Evolutionary conservation across 2,329 filamentous ascomycete species (phyloP), one percentile per base, ranked within the genome.

Genomic region (Cytospora piceicola): DNA sequence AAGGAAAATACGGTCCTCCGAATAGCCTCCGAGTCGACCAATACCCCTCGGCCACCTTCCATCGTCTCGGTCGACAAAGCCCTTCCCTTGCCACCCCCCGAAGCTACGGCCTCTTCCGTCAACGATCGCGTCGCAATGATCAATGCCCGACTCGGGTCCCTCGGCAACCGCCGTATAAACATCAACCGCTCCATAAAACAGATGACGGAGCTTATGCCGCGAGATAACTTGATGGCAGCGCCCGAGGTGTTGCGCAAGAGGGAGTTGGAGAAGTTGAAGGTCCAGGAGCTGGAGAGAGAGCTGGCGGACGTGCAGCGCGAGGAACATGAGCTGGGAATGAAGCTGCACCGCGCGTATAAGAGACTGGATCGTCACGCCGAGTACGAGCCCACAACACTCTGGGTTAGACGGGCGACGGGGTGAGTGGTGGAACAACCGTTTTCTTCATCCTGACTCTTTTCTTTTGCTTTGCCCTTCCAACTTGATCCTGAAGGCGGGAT

Each of bases 321-420:
- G 75, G 90, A 93, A 76, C 90, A 94, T 73, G 91, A 95, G 64
- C 78, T 94, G 52, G 92, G 92, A 1, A 78, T 95, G 72, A 89
- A 88, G 75, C 80, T 95, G 63, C 87, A 92, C 74, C 81, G 90
- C 27, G 89, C 90, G 12, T 90, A 91, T 77, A 94, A 92, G 79
- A 85, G 91, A 57, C 83, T 88, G 71, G 90, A 94, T 71, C 85
- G 89, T 69, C 84, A 90, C 61, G 83, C 83, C 2, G 81, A 83
- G 39, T 90, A 82, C 71, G 88, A 91, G 72, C 86, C 86, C 14
- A 89, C 88, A 0, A 85, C 85, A 34, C 77, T 96, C 12, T 96
- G 92, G 92, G 90, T 96, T 58, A 85, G 89, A 72, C 83, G 92
- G 69, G 89, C 93, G 67, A 93, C 91, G 24, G 85, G 82, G 61